Percentiles rank a stretch among this genome's conserved stretches.
phyloP scores from a whole-genome alignment of 768 basidiomycete species.

The Roridomyces roridus region DNA sequence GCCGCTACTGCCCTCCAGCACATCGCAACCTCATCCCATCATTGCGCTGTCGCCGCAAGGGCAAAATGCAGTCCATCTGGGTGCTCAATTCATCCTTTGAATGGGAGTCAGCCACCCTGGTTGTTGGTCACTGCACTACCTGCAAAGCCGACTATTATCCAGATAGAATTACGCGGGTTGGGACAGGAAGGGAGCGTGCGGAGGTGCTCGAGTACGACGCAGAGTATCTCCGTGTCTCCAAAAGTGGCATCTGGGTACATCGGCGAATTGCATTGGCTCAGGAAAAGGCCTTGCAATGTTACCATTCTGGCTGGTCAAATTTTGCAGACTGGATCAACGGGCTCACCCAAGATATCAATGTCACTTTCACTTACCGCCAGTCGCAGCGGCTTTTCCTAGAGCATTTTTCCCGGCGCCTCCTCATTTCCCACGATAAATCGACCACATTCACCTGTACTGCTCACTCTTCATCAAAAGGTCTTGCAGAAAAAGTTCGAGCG shows the following conservation, averaged over 20 bases:
- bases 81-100: constrained; percentile 1
- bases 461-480: constrained; percentile 12
- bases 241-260: constrained; percentile 33
- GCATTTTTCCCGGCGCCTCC: constrained; percentile 22
- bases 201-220: constrained; percentile 23
- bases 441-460: constrained; percentile 16
- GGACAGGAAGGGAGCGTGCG: neutral
- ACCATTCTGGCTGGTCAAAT: constrained; percentile 37
- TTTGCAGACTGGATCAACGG: constrained; percentile 35
- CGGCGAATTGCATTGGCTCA: constrained; percentile 29
- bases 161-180: constrained; percentile 22
- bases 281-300: constrained; percentile 29
- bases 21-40: neutral
- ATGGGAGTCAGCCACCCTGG: constrained; percentile 7
- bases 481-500: constrained; percentile 16
- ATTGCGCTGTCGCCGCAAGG: neutral
- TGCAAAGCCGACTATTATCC: constrained; percentile 30
- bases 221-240: constrained; percentile 31
- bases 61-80: neutral
- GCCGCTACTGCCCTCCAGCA: neutral
- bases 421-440: constrained; percentile 31
- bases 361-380: constrained; percentile 28
- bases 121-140: constrained; percentile 14
- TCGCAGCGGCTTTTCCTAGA: constrained; percentile 23
- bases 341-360: neutral